These are phyloP conservation scores for Nicotiana paniculata DNA, from an alignment of 257 asterid genomes.

Conservation along the genomic window DNA sequence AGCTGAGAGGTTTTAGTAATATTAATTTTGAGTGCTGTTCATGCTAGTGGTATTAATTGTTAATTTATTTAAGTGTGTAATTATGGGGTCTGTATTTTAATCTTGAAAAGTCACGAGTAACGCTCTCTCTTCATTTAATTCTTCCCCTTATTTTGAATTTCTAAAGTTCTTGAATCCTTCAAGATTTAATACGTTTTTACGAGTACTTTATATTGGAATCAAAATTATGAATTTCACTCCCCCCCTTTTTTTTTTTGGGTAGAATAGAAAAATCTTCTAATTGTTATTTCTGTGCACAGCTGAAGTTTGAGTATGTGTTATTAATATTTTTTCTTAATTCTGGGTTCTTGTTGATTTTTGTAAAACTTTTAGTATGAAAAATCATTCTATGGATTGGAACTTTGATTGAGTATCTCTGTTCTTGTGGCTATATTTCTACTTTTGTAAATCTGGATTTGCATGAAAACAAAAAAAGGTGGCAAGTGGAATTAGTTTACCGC, in stretches of 20 bases:
- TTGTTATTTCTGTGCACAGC: not conserved
- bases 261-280: not conserved
- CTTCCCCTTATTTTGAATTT: not conserved
- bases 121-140: not conserved
- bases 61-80: not conserved
- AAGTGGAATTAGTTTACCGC: not conserved
- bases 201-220: not conserved
- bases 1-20: not conserved
- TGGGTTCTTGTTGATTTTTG: not conserved
- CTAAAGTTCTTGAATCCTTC: not conserved
- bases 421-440: not conserved
- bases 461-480: not conserved
- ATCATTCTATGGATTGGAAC: not conserved
- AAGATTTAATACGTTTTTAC: not conserved
- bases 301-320: not conserved
- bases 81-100: not conserved
- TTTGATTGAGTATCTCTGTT: not conserved
- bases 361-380: too few species aligned
- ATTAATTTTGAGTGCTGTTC: not conserved
- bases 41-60: not conserved
- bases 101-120: slow-evolving; percentile 3
- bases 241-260: not conserved
- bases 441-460: not conserved
- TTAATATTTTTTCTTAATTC: not conserved
- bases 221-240: not conserved